These are phyloP conservation scores for Ustilago crameri DNA, from an alignment of 1,284 basidiomycete genomes.

Conservation along the genomic window DNA sequence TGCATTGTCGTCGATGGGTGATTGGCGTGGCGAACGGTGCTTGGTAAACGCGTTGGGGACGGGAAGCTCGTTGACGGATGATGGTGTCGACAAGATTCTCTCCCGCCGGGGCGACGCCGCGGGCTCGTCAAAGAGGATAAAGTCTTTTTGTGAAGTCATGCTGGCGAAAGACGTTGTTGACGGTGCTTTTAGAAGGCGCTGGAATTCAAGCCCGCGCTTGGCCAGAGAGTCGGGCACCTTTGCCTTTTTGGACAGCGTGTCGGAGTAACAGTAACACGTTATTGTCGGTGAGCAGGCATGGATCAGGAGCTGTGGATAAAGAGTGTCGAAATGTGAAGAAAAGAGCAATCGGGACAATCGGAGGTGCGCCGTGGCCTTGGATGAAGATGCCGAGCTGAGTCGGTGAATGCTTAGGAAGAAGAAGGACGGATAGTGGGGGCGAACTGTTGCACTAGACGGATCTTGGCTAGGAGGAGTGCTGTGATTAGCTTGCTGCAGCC, in stretches of 20 bases:
- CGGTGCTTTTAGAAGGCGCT: not conserved
- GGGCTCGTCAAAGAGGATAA: conserved; percentile 58
- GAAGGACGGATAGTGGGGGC: not conserved
- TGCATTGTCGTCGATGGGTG: conserved; percentile 41
- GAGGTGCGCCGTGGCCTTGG: too few species aligned
- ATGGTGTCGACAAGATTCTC: conserved; percentile 7
- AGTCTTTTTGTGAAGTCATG: conserved; percentile 46
- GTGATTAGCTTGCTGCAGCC: not conserved
- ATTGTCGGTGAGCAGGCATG: not conserved
- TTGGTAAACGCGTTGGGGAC: conserved; percentile 27
- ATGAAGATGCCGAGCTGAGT: too few species aligned
- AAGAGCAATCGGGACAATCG: too few species aligned
- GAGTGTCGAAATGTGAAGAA: too few species aligned
- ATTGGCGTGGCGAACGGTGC: conserved; percentile 47
- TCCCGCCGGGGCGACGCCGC: conserved; percentile 8
- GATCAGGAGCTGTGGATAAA: too few species aligned
- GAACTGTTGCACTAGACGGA: too few species aligned
- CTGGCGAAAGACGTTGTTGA: conserved; percentile 10
- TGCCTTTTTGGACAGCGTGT: not conserved
- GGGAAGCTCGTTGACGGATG: conserved; percentile 8
- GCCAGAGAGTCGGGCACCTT: not conserved
- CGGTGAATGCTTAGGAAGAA: not conserved
- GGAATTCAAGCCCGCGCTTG: not conserved
- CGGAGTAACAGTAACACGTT: not conserved
- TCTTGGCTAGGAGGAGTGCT: not conserved